Conservation (phyloP, 179 eudicot species). For the Silene coronaria region DNA sequence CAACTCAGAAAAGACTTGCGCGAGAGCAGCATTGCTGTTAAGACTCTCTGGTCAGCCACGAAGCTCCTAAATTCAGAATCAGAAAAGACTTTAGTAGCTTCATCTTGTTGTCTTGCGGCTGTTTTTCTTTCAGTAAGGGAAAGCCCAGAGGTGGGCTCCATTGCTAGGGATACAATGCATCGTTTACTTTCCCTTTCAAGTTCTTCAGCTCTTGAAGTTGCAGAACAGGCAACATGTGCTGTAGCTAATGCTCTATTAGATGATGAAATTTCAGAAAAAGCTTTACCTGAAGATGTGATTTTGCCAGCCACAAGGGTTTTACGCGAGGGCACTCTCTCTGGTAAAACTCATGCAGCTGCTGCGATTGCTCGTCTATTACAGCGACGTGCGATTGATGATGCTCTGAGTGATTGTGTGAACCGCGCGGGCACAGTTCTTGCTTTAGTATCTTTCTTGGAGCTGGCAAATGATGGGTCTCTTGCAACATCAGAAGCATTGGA, state of each 20-base stretch:
- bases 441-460: constrained; percentile 68
- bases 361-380: constrained; percentile 78
- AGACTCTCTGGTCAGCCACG: constrained; percentile 51
- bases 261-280: constrained; percentile 55
- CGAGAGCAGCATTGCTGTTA: constrained; percentile 69
- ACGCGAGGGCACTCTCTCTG: constrained; percentile 66
- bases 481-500: constrained; percentile 81
- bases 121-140: constrained; percentile 82
- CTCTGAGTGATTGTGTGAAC: constrained; percentile 62
- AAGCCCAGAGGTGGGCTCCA: constrained; percentile 66
- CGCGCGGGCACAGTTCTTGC: constrained; percentile 84
- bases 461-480: constrained; percentile 48
- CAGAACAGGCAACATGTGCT: constrained; percentile 85
- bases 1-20: constrained; percentile 84
- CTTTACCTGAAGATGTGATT: constrained; percentile 71
- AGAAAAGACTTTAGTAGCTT: constrained; percentile 55
- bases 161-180: constrained; percentile 72
- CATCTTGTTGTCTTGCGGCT: constrained; percentile 78
- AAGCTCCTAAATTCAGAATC: constrained; percentile 71
- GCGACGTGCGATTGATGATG: constrained; percentile 53
- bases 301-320: constrained; percentile 83
- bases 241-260: constrained; percentile 83
- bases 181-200: constrained; percentile 63
- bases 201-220: constrained; percentile 69
- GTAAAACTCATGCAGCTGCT: constrained; percentile 92